Base-by-base conservation (phyloP, 805 yeast species). In the Barnettozyma sp. region DNA sequence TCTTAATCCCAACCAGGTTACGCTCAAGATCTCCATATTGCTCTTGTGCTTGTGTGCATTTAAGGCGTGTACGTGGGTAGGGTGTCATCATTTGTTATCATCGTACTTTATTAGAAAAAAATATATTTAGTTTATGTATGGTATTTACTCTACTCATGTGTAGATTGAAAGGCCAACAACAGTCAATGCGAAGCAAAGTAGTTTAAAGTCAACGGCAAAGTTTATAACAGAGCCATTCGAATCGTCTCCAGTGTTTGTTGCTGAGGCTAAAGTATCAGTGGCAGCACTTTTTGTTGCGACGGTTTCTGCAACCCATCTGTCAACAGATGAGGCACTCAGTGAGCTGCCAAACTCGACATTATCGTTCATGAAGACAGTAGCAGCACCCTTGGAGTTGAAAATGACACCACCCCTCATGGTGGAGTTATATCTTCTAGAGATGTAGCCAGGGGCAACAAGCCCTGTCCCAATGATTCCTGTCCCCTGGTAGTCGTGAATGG, bases 401-500 rank as follows among this genome's bases (percentile, higher is more conserved):
- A 74, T 69, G 32, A 78, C 86, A 55, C 88, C 90, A 40, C 90
- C 90, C 37, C 45, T 62, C 84, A 78, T 78, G 14, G 68, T 60
- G 7, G 62, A 49, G 8, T 46, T 35, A 32, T 70, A 64, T 34
- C 72, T 70, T 66, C 90, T 72, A 40, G 62, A 54, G 34, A 80
- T 62, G 50, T 69, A 75, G 26, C 80, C 86, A 26, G 60, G 54
- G 22, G 70, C 66, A 40, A 66, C 73, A 33, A 82, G 54, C 43
- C 92, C 92, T 11, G 67, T 59, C 27, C 71, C 71, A 45, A 82
- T 69, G 49, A 72, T 70, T 37, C 62, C 80, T 30, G 78, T 72
- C 26, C 84, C 85, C 58, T 82, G 92, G 66, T 70, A 82, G 51
- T 78, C 84, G 55, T 82, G 92, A 55, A 82, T 61, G 7, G 88